phyloP scores from a whole-genome alignment of 257 asterid genomes.

The Penstemon davidsonii region DNA sequence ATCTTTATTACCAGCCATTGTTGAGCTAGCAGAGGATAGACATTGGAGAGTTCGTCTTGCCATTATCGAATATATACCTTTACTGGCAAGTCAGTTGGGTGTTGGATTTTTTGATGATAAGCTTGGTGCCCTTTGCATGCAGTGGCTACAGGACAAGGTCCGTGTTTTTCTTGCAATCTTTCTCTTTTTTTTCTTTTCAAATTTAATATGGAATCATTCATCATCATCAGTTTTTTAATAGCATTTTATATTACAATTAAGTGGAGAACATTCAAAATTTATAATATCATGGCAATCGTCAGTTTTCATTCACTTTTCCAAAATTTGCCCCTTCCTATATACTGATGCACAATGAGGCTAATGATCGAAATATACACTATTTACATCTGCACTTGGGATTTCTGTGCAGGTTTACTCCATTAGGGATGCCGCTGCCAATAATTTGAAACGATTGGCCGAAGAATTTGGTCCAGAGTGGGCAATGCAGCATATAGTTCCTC shows the following conservation, averaged over 20 bases:
- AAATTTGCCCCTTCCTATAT: background rate
- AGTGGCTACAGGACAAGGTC: conserved; percentile 47
- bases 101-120: conserved; percentile 48
- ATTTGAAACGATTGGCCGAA: conserved; percentile 57
- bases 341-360: background rate
- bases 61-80: conserved; percentile 40
- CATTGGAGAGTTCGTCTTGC: conserved; percentile 51
- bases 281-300: too few relatives aligned
- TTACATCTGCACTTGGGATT: background rate
- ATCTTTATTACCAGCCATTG: conserved; percentile 47
- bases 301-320: too few relatives aligned
- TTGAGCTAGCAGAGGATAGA: conserved; percentile 48
- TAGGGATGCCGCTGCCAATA: conserved; percentile 63
- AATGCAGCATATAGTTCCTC: conserved; percentile 66
- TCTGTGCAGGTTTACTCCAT: conserved; percentile 49
- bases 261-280: too few relatives aligned
- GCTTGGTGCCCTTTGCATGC: conserved; percentile 50
- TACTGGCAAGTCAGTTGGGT: conserved; percentile 41
- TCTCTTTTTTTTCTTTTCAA: background rate
- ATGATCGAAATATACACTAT: background rate
- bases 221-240: background rate
- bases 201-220: background rate
- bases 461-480: conserved; percentile 70
- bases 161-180: background rate
- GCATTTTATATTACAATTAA: background rate